Base-by-base conservation (phyloP, 2,329 filamentous ascomycete genomes). In the Neurospora sp. region DNA sequence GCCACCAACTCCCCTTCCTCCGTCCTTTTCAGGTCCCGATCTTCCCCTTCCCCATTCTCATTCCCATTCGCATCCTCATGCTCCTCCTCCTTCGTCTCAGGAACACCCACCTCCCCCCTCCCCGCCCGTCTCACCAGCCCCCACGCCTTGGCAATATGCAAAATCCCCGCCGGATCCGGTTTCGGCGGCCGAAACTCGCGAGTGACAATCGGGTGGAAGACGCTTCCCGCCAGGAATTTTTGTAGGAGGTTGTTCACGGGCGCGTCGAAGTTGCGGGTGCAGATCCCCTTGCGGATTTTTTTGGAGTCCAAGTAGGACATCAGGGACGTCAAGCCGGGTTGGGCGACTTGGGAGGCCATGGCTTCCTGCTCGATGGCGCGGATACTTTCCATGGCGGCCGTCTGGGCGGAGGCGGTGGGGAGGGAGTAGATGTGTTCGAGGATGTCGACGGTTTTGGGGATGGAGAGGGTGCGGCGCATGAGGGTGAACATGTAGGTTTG, bases 401-500 rank as follows among this genome's bases (percentile, higher is more conserved):
- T 83, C 76, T 90, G 90, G 68, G 80, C 76, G 13, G 87, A 80
- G 0, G 81, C 75, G 3, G 85, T 83, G 0, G 93, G 89, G 0
- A 98, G 89, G 2, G 84, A 81, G 78, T 93, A 90, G 78, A 97
- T 90, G 82, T 98, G 92, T 72, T 93, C 90, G 58, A 99, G 89
- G 78, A 99, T 98, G 80, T 99, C 96, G 76, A 84, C 83, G 42
- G 83, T 81, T 78, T 90, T 91, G 72, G 87, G 79, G 75, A 98
- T 97, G 67, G 83, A 84, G 17, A 98, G 86, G 8, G 88, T 90
- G 15, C 82, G 78, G 73, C 90, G 90, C 95, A 99, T 98, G 77
- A 96, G 86, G 23, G 81, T 80, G 81, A 98, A 98, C 95, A 98
- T 99, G 85, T 97, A 93, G 75, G 91, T 96, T 81, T 98, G 95